A percentile compares a stretch with the other conserved stretches of the same genome.
Conservation (phyloP, 2,329 filamentous ascomycete species). For the Verticillium alfalfae region DNA sequence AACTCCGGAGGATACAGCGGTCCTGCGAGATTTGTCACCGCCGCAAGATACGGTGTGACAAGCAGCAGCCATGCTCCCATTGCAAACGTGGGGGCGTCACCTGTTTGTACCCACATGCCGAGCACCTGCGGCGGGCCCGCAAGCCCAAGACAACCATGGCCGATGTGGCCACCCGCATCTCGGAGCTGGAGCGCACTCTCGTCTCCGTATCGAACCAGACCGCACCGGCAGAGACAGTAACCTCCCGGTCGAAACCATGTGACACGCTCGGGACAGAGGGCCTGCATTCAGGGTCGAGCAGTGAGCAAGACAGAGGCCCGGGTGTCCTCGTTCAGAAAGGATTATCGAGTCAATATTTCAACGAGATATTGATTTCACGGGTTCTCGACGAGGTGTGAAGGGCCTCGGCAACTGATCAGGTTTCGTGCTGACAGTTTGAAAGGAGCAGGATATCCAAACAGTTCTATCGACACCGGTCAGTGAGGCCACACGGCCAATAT, state of each 20-base stretch:
- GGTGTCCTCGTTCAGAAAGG: constrained; percentile 25
- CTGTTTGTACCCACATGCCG: constrained; percentile 19
- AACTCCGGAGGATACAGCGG: constrained; percentile 11
- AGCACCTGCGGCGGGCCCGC: constrained; percentile 11
- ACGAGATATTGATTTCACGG: constrained; percentile 26
- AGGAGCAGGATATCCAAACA: constrained; percentile 15
- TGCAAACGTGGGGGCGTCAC: constrained; percentile 18
- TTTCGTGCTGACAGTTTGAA: not conserved
- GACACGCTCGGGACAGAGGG: not conserved
- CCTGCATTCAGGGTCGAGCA: not conserved
- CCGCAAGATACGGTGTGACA: constrained; percentile 24
- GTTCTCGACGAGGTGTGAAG: constrained; percentile 24
- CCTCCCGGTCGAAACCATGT: not conserved
- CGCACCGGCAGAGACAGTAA: not conserved
- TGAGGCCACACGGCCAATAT: not conserved
- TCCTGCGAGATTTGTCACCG: constrained; percentile 24
- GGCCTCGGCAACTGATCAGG: not conserved
- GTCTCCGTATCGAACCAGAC: constrained; percentile 1
- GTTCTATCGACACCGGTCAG: constrained; percentile 10
- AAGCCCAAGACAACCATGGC: constrained; percentile 18
- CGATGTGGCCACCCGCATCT: constrained; percentile 28
- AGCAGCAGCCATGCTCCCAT: constrained; percentile 19
- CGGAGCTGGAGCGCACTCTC: constrained; percentile 24
- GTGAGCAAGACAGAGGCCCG: constrained; percentile 2
- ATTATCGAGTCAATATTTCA: constrained; percentile 26